Conservation (phyloP, 1,284 basidiomycete species). For the Albatrellus sp. region DNA sequence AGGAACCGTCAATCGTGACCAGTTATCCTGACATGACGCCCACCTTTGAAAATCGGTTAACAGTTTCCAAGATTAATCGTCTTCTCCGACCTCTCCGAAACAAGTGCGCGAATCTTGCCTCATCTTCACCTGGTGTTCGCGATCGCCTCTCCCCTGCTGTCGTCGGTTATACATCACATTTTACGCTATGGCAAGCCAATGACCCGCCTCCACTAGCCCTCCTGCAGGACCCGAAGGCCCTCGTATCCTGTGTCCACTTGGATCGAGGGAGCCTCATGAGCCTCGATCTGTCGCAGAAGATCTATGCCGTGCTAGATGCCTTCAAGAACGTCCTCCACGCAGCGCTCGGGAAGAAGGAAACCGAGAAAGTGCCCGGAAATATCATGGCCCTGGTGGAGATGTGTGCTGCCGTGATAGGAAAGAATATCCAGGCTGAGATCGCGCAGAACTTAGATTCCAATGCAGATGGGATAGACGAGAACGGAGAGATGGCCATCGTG, state of each 20-base stretch:
- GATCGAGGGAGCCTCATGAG: slow-evolving; percentile 23
- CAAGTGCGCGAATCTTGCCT: slow-evolving; percentile 31
- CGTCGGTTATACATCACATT: slow-evolving; percentile 15
- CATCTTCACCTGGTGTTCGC: slow-evolving; percentile 9
- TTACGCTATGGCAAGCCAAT: slow-evolving; percentile 10
- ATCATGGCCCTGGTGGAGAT: slow-evolving; percentile 25
- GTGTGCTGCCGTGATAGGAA: slow-evolving; percentile 36
- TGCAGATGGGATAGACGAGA: slow-evolving; percentile 18
- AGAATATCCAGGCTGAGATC: slow-evolving; percentile 26
- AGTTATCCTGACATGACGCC: too few species aligned
- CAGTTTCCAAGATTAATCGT: slow-evolving; percentile 35
- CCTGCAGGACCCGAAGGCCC: slow-evolving; percentile 24
- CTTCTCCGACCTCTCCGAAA: slow-evolving; percentile 40
- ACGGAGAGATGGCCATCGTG: slow-evolving; percentile 19
- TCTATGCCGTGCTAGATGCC: slow-evolving; percentile 39
- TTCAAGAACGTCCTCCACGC: slow-evolving; percentile 36
- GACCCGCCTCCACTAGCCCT: slow-evolving; percentile 24
- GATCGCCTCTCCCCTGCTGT: slow-evolving; percentile 6
- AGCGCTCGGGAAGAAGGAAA: slow-evolving; percentile 11
- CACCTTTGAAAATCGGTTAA: slow-evolving; percentile 14
- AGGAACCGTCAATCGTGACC: too few species aligned
- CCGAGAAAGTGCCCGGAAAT: not conserved
- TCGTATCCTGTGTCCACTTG: slow-evolving; percentile 22
- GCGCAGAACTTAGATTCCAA: slow-evolving; percentile 11
- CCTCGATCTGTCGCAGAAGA: slow-evolving; percentile 31